Conservation (phyloP, 805 yeast genomes). For the Cephaloascus fragrans region DNA sequence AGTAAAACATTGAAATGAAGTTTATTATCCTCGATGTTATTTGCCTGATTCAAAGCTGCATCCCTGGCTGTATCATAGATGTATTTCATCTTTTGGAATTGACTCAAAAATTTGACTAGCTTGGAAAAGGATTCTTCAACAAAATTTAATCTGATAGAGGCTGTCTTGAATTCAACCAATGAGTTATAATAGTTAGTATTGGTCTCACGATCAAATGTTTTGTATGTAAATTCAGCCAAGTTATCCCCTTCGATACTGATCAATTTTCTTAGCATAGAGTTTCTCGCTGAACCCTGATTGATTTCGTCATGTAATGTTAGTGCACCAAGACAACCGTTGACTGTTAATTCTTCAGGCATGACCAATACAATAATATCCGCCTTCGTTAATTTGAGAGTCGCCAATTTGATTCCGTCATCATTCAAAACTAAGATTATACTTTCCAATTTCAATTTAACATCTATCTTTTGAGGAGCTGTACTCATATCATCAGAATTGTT, state of each 20-base stretch:
- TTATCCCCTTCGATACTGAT: constrained; percentile 75
- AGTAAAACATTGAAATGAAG: constrained; percentile 66
- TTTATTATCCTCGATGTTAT: constrained; percentile 39
- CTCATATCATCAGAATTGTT: constrained; percentile 47
- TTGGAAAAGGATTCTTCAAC: constrained; percentile 72
- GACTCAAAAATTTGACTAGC: constrained; percentile 56
- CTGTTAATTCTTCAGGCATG: constrained; percentile 69
- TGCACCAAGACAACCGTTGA: constrained; percentile 68
- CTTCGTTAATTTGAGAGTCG: constrained; percentile 65
- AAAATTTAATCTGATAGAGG: constrained; percentile 67
- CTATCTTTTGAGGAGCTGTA: constrained; percentile 64
- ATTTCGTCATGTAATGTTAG: constrained; percentile 70
- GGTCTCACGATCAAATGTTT: constrained; percentile 58
- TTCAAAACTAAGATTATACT: constrained; percentile 68
- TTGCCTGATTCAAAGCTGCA: constrained; percentile 79
- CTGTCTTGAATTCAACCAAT: constrained; percentile 53
- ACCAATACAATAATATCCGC: constrained; percentile 61
- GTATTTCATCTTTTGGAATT: constrained; percentile 76
- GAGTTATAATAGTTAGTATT: constrained; percentile 44
- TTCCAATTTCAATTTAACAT: constrained; percentile 57
- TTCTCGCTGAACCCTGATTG: constrained; percentile 48
- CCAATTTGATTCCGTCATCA: constrained; percentile 76
- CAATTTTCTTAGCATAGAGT: constrained; percentile 52
- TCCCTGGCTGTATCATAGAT: constrained; percentile 86
- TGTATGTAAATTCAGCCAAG: constrained; percentile 75